phyloP scores from a whole-genome alignment of 805 yeast genomes.

The Zygotorulaspora danielsina region DNA sequence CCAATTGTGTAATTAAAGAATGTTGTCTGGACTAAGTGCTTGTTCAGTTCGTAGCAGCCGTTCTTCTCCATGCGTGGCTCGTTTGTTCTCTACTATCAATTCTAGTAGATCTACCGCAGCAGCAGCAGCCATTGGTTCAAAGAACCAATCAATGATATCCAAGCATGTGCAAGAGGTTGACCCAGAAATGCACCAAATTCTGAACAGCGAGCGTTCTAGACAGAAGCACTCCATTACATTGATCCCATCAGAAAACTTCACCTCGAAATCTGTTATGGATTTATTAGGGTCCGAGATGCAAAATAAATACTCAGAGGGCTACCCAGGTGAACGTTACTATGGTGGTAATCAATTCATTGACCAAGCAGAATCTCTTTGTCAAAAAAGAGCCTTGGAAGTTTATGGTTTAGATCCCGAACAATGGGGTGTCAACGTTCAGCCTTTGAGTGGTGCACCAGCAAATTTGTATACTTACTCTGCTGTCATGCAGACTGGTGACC shows the following conservation, averaged over 20 bases:
- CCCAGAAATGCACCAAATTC: slow-evolving; percentile 78
- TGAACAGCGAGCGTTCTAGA: slow-evolving; percentile 72
- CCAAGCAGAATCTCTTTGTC: slow-evolving; percentile 84
- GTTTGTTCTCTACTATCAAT: slow-evolving; percentile 10
- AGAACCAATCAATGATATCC: slow-evolving; percentile 44
- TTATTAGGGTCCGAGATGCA: slow-evolving; percentile 94
- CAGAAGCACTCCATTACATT: slow-evolving; percentile 89
- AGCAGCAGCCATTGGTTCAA: slow-evolving; percentile 9
- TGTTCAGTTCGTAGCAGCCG: slow-evolving; percentile 10
- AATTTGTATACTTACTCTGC: slow-evolving; percentile 91
- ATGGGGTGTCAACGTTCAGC: slow-evolving; percentile 98
- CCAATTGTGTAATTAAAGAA: no score
- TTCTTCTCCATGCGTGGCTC: slow-evolving; percentile 9
- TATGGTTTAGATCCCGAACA: slow-evolving; percentile 67
- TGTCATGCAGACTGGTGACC: slow-evolving; percentile 79
- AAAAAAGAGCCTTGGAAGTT: slow-evolving; percentile 83
- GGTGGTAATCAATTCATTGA: slow-evolving; percentile 98
- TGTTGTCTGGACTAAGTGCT: slow-evolving; percentile 18
- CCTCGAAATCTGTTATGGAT: slow-evolving; percentile 92
- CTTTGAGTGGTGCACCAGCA: slow-evolving; percentile 95
- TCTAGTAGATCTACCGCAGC: slow-evolving; percentile 5
- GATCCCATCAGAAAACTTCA: slow-evolving; percentile 95
- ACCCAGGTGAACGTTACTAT: slow-evolving; percentile 96
- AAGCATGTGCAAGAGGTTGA: slow-evolving; percentile 65
- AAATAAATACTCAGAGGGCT: slow-evolving; percentile 97